Evolutionary conservation across 1,284 basidiomycete species (phyloP), one percentile per base, ranked within the genome.

Genomic region (Psilocybe mexicana): DNA sequence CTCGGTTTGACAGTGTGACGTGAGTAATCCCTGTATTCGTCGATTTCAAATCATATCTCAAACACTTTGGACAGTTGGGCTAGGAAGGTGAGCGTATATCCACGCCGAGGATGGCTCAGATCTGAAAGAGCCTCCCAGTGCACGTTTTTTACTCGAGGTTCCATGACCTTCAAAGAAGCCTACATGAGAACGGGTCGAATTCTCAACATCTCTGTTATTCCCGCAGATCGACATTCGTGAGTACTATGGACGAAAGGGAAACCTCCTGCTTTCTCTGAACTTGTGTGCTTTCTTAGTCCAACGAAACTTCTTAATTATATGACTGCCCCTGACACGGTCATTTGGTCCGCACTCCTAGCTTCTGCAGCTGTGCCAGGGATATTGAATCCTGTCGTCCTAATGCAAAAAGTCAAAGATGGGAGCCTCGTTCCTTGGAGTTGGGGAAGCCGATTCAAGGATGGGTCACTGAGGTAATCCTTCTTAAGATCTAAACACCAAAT

Each of bases 261-360:
- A 10, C 7, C 47, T 26, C 55, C 43, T 55, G 28, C 11, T 61
- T 59, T 38, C 58, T 54, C 24, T 23, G 48, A 63, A 11, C 66
- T 57, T 8, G 48, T 26, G n/a, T 26, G 54, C 43, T 47, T 24
- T 28, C 62, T 51, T 26, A 93, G 92, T 11, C 96, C 96, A 2
- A 98, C 95, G 1, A 98, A 97, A 73, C 78, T 98, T 6, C 79
- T 99, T 40, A 98, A 99, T 74, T 94, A 98, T 70, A 84, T 98
- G 57, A 98, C 96, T 10, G 93, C 95, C 7, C 96, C 96, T 0
- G 92, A 98, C 73, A 88, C 88, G 6, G 77, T 90, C 11, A 90
- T 90, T 58, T 90, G 89, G 88, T 87, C 81, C 54, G 87, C 89
- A 7, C 70, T 93, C 33, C 76, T 94, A 44, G 92, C 92, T 2